phyloP scores from a whole-genome alignment of 768 basidiomycete species.

The Lanmaoa rubissima region DNA sequence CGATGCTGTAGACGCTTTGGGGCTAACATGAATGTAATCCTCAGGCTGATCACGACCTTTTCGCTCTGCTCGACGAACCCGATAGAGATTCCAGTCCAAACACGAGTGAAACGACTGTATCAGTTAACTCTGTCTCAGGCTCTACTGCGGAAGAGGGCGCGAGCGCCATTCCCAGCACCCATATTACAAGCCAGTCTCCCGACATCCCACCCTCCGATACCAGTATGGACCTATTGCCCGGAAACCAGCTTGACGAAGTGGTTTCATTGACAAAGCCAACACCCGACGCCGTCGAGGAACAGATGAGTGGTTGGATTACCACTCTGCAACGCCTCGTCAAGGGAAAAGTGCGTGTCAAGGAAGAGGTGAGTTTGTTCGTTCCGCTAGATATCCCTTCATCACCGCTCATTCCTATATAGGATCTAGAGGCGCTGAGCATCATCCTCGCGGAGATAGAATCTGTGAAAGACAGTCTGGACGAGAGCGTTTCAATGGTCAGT shows the following conservation, averaged over 20 bases:
- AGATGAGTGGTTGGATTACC: slow-evolving; percentile 17
- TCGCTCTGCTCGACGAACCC: slow-evolving; percentile 1
- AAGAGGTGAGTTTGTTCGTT: slow-evolving; percentile 15
- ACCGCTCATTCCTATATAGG: slow-evolving; percentile 13
- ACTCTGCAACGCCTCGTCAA: slow-evolving; percentile 33
- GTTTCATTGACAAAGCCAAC: background rate
- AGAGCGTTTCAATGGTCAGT: slow-evolving; percentile 16
- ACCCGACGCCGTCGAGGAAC: slow-evolving; percentile 1
- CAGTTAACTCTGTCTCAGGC: background rate
- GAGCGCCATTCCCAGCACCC: slow-evolving; percentile 15
- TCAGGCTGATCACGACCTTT: slow-evolving; percentile 16
- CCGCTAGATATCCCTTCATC: background rate
- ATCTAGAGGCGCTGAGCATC: slow-evolving; percentile 27
- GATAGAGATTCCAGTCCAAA: slow-evolving; percentile 3
- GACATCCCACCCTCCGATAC: background rate
- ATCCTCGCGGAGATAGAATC: slow-evolving; percentile 33
- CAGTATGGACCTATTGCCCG: background rate
- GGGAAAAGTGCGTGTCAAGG: slow-evolving; percentile 23
- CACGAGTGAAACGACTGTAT: slow-evolving; percentile 3
- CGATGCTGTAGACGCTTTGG: background rate
- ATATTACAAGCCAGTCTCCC: slow-evolving; percentile 20
- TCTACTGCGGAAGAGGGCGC: slow-evolving; percentile 1
- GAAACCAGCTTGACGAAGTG: background rate
- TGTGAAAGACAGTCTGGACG: slow-evolving; percentile 11
- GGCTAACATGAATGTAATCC: background rate